Evolutionary conservation across 148 eudicot genomes (phyloP), one percentile per base, ranked within the genome.

Genomic region (Silene conica): DNA sequence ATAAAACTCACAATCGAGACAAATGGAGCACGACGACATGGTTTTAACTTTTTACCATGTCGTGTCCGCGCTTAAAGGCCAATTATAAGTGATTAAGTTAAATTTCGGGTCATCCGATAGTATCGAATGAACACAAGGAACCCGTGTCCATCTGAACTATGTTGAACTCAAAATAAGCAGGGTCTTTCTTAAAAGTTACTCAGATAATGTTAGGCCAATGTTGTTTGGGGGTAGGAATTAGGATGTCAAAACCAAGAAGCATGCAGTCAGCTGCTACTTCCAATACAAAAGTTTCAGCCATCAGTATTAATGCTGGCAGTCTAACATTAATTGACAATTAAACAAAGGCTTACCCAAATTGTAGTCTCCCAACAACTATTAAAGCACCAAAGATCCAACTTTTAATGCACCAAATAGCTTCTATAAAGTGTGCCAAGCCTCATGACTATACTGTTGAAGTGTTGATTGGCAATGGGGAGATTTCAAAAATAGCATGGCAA

Each of bases 311-410:
- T 66, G 4, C 13, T 15, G 68, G 68, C 46, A 64, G 67, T 31
- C 43, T 15, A 9, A 31, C 31, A 64, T 7, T 2, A 63, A 8
- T 57, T 57, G 9, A 57, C 5, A 61, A 61, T 22, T 63, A 38
- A 63, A 63, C n/a, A 3, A 67, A 38, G 14, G 46, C 0, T 21
- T 68, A 22, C 57, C 59, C 12, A 50, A 50, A 50, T 0, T 69
- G 72, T 54, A 69, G 34, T 50, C 6, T 10, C 60, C 72, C 72
- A 52, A 69, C 59, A 52, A 67, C 70, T 43, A 67, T 45, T 67
- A 69, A 69, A 69, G 43, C 61, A 69, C 34, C 72, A 14, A 46
- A 52, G 43, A 69, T 50, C 54, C 72, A 69, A 69, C 72, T 69
- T 69, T 52, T 69, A 61, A 50, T 69, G 72, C 60, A 69, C 59